A percentile compares a stretch with the other conserved stretches of the same genome.
Evolutionary conservation across 257 asterid species (phyloP).

Genomic region (Fraxinus excelsior): DNA sequence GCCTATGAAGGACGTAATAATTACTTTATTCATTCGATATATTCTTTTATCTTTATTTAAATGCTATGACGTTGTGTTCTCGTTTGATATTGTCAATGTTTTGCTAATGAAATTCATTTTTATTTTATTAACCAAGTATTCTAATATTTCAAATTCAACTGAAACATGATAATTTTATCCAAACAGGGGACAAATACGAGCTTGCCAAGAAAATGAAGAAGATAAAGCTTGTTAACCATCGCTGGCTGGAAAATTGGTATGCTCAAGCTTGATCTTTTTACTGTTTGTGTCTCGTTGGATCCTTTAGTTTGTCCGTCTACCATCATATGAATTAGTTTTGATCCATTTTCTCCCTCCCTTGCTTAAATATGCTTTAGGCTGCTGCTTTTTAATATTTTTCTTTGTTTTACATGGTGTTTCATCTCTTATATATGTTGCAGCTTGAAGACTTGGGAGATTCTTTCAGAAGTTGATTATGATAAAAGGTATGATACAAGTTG

Average conservation of each 20-base stretch:
- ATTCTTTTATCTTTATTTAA: not conserved
- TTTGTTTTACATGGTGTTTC: not conserved
- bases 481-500: conserved; percentile 58
- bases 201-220: conserved; percentile 71
- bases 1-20: not conserved
- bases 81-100: conserved; percentile 6
- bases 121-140: conserved; percentile 16
- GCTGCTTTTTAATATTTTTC: not conserved
- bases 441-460: conserved; percentile 86
- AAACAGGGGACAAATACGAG: conserved; percentile 81
- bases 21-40: not conserved
- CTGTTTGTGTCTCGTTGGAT: not conserved
- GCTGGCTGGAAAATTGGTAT: conserved; percentile 90
- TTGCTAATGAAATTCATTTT: not conserved
- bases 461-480: conserved; percentile 73
- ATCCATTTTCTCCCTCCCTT: not conserved
- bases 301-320: not conserved
- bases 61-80: not conserved
- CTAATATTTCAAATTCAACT: not conserved
- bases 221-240: conserved; percentile 83
- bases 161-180: conserved; percentile 5
- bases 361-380: conserved; percentile 7
- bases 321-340: not conserved
- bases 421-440: conserved; percentile 34
- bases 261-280: conserved; percentile 25